phyloP scores from a whole-genome alignment of 2,329 filamentous ascomycete species.

The Emergomyces pasteurianus region DNA sequence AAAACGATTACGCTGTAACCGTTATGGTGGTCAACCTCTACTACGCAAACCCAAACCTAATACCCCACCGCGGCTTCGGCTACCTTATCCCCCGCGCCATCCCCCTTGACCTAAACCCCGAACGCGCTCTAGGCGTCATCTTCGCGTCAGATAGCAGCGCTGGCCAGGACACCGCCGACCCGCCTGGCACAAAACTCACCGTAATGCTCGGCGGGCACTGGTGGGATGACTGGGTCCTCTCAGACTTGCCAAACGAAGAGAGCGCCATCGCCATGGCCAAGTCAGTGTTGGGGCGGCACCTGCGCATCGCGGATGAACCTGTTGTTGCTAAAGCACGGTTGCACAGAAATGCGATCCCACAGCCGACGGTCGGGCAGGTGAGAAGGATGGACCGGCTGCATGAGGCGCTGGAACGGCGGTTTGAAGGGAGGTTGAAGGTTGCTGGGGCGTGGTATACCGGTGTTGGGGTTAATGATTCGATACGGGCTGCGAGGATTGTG shows the following conservation, averaged over 20 bases:
- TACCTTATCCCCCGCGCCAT: constrained; percentile 77
- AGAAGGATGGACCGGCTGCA: constrained; percentile 48
- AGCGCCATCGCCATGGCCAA: constrained; percentile 60
- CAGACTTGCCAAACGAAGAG: constrained; percentile 49
- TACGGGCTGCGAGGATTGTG: constrained; percentile 46
- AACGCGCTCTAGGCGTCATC: constrained; percentile 77
- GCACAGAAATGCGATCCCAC: constrained; percentile 69
- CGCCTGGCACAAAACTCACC: constrained; percentile 67
- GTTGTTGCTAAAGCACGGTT: constrained; percentile 49
- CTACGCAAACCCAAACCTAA: constrained; percentile 54
- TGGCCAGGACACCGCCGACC: constrained; percentile 40
- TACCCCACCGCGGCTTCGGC: constrained; percentile 65
- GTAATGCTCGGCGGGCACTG: constrained; percentile 93
- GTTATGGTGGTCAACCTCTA: constrained; percentile 91
- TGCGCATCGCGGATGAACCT: constrained; percentile 55
- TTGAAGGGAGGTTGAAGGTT: constrained; percentile 53
- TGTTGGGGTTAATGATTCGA: constrained; percentile 42
- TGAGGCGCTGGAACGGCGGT: constrained; percentile 43
- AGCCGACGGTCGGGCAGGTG: constrained; percentile 72
- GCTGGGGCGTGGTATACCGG: constrained; percentile 42
- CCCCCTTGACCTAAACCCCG: constrained; percentile 60
- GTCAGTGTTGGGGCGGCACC: constrained; percentile 57
- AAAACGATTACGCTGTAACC: constrained; percentile 53
- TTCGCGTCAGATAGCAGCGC: constrained; percentile 65
- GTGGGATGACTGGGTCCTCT: constrained; percentile 54